Evolutionary conservation across 768 basidiomycete species (phyloP), one percentile per base, ranked within the genome.

Genomic region (Fistulinella prunicolor): DNA sequence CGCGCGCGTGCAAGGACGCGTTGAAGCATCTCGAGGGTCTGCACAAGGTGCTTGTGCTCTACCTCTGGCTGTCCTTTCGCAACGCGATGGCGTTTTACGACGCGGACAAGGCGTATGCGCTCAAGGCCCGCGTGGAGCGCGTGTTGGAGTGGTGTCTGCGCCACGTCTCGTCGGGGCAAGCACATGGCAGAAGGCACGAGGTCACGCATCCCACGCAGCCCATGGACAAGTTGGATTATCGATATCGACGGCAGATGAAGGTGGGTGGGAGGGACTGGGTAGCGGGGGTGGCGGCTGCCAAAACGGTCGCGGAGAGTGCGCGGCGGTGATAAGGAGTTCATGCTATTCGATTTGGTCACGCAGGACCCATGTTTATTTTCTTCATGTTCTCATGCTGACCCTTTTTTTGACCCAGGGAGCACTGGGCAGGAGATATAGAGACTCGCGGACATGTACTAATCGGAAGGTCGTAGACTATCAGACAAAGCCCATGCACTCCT

Each of bases 61-160:
- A 97, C 67, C 71, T 92, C 41, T 99, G 95, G 95, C 73, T 94
- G 54, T 73, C 76, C 17, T 83, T 80, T 63, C 83, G 94, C 32
- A 74, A 80, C 49, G 74, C 80, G 0, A 72, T 90, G 44, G 73
- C 82, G 8, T 97, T 87, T 63, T 66, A 77, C 4, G 73, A 86
- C n/a, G 69, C 75, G 26, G 62, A 69, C 6, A 64, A 69, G 22
- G 86, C 82, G 2, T 54, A 65, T 12, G 67, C 61, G 14, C 58
- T 90, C 38, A 89, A 92, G 62, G 61, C 61, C 12, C 69, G 85
- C 22, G 70, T 83, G 7, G 90, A 95, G 68, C 59, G 61, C 29
- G 83, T 75, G 13, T 74, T 94, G 58, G 84, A 90, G 41, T 83
- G 81, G 73, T 73, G 69, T 50, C 66, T 89, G 51, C 61, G 71